Base-by-base conservation (phyloP, 2,329 filamentous ascomycete genomes). In the Dendryphion nanum region DNA sequence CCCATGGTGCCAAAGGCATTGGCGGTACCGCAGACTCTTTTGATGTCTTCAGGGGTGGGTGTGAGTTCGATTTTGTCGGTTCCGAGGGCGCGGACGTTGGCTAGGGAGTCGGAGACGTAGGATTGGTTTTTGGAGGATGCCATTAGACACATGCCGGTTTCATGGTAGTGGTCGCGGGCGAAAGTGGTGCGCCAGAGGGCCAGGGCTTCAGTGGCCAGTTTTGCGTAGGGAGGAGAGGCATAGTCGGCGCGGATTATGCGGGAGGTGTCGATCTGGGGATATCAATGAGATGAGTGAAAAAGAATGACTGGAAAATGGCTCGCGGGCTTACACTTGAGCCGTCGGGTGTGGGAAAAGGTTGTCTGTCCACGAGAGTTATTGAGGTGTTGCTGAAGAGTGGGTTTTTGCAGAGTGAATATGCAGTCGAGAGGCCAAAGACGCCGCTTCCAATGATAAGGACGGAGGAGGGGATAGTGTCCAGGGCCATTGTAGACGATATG, bases 231-330 rank as follows among this genome's bases (percentile, higher is more conserved):
- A 0, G 79, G 70, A 57, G 91, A 82, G 4, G 86, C 83, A 59
- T 97, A 97, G 73, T 97, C 91, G 24, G 83, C 75, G 21, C 80
- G 74, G 34, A 83, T 72, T 48, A 83, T 82, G 39, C 80, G 78
- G 16, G 76, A 81, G 31, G 71, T 71, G 59, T 83, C 80, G 44
- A 82, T 68, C 64, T 68, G n/a, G n/a, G 33, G 24, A 29, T n/a
- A n/a, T n/a, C n/a, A 30, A 23, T 8, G 20, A 18, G 14, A 26
- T 12, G 30, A n/a, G n/a, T n/a, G n/a, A n/a, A n/a, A 12, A 20
- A 14, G 18, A 40, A 32, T 45, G 41, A 19, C 14, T 37, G n/a
- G 14, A 26, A 26, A 26, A 26, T n/a, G 23, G 23, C 23, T n/a
- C 23, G n/a, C 23, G n/a, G 23, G n/a, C 57, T 55, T 61, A 68